A percentile compares a stretch with the other conserved stretches of the same genome.
Conservation (phyloP, 176 grass and related monocot genomes). For the Musa acuminata region DNA sequence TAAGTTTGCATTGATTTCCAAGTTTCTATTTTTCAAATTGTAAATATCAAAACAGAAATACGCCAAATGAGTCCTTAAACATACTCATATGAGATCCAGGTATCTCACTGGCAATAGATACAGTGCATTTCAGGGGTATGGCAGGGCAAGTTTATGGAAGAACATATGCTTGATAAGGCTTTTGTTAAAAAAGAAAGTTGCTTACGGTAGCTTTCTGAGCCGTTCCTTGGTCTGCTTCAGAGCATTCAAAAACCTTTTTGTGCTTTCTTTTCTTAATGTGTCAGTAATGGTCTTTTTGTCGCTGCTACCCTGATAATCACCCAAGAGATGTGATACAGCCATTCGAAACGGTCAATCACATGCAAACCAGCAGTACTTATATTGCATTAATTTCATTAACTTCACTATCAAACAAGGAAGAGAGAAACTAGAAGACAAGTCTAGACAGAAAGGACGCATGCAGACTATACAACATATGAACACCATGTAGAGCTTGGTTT, state of each 20-base stretch:
- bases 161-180: not conserved
- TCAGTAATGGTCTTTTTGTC: conserved; percentile 79
- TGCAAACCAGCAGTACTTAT: too few species aligned
- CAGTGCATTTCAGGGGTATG: not conserved
- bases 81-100: too few species aligned
- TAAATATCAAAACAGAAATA: too few species aligned
- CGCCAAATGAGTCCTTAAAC: too few species aligned
- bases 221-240: conserved; percentile 49
- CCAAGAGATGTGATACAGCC: not conserved
- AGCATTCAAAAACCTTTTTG: conserved; percentile 41
- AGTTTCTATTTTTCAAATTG: too few species aligned
- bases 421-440: not conserved
- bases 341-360: too few species aligned
- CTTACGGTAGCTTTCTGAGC: conserved; percentile 52
- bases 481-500: too few species aligned
- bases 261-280: conserved; percentile 54
- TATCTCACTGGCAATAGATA: too few species aligned
- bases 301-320: conserved; percentile 27
- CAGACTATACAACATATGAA: not conserved
- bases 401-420: not conserved
- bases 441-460: not conserved
- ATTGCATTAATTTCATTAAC: not conserved
- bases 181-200: not conserved
- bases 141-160: not conserved
- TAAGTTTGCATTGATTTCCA: too few species aligned